These are phyloP conservation scores for Graphium sp. DNA, from an alignment of 2,329 filamentous ascomycete species.

Conservation along the genomic window DNA sequence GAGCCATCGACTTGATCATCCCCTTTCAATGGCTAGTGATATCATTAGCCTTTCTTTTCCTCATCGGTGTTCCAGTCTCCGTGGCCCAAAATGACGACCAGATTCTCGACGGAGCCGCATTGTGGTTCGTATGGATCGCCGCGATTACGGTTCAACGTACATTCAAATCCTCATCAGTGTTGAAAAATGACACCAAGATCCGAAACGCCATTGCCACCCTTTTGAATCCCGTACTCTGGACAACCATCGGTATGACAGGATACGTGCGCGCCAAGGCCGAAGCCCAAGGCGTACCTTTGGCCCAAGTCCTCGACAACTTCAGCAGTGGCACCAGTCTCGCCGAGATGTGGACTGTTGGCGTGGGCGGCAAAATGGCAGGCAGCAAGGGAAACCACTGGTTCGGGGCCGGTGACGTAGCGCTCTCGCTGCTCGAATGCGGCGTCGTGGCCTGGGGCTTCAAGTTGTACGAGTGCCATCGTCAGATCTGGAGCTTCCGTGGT, in stretches of 20 bases:
- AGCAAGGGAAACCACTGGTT: constrained; percentile 16
- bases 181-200: constrained; percentile 1
- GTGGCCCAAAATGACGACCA: constrained; percentile 14
- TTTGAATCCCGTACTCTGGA: constrained; percentile 29
- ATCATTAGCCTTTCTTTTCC: constrained; percentile 14
- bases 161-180: constrained; percentile 12
- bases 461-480: constrained; percentile 28
- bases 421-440: constrained; percentile 29
- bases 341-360: constrained; percentile 17
- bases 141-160: constrained; percentile 18
- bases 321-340: constrained; percentile 17
- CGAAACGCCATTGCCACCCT: constrained; percentile 16
- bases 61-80: constrained; percentile 24
- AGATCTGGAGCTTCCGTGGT: constrained; percentile 25
- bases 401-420: constrained; percentile 29
- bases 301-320: constrained; percentile 12
- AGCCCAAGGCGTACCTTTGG: constrained; percentile 13
- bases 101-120: constrained; percentile 24
- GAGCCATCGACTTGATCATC: too few species aligned
- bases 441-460: constrained; percentile 37
- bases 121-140: constrained; percentile 31
- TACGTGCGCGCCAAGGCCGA: constrained; percentile 22
- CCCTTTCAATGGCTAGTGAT: too few species aligned
- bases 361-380: too few species aligned
- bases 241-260: constrained; percentile 23